Evolutionary conservation across 2,329 filamentous ascomycete species (phyloP), one percentile per base, ranked within the genome.

Genomic region (Raffaelea albimanens): DNA sequence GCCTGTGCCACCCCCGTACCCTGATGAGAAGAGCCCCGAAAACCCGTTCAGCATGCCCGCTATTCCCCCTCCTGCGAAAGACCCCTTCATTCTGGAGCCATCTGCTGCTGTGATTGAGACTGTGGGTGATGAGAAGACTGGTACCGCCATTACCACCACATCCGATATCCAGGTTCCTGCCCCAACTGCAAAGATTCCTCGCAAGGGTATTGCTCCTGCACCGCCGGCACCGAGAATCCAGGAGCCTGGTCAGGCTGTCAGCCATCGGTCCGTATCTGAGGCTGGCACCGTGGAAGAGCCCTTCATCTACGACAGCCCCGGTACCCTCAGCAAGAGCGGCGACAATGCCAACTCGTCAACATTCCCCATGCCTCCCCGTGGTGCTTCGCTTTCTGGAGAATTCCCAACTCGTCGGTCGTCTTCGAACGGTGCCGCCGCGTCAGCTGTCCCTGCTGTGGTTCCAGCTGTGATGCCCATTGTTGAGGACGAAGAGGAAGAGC

Each of bases 31-130:
- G 40, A 33, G 16, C 23, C 3, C 5, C 21, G 4, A 25, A 20
- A 14, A 14, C 19, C 23, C 23, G 4, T 7, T 36, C 14, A 33
- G 43, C 3, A 53, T 52, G 48, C 48, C 50, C 8, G 10, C 48
- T 2, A 47, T 49, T 10, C 51, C 53, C 3, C 31, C 49, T 2
- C 46, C 52, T 13, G 9, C 21, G 2, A 53, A 50, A 20, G 51
- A 44, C 10, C 29, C 43, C 1, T 48, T 52, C 36, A n/a, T 42
- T 11, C 43, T 57, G 8, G 56, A 65, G 49, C 57, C 63, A 14
- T 59, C 67, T 16, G 58, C 69, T 21, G 64, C 68, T 4, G 63
- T 68, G 47, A 64, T 69, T 48, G 67, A 64, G 45, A 60, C 59
- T 2, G 55, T 67, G 45, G 40, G 11, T 18, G 40, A 25, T 34